Evolutionary conservation across 139 green algal species (phyloP), one percentile per base, ranked within the genome.

Genomic region (Coelastrella sp.): DNA sequence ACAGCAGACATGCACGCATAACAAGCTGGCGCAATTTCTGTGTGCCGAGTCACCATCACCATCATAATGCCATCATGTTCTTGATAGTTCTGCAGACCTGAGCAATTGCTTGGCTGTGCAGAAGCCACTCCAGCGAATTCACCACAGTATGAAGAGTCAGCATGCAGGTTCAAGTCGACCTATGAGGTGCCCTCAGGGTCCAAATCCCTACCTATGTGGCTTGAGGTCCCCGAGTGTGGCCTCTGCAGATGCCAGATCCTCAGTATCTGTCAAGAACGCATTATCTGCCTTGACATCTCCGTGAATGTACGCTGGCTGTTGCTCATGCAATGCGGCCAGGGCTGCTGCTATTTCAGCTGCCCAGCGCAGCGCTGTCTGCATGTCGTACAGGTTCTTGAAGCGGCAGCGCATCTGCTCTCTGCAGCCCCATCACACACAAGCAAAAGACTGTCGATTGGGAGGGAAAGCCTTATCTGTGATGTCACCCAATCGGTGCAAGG

Each of bases 191-290:
- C 35, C 35, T 49, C 35, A 49, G 35, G 35, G 35, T 49, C 70
- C 70, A 78, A 24, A 6, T 19, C 61, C 82, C 8, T 49, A 91
- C 87, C 87, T 88, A 60, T 91, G 88, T 14, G 88, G 80, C 88
- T 91, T 91, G 9, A 91, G 88, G 80, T 91, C 88, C 6, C 80
- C 88, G 22, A 91, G 58, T 60, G 76, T 82, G 25, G 76, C 88
- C 8, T 56, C 58, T 17, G 80, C 80, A 19, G 59, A 10, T 4
- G 78, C 25, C 14, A 91, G 20, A 17, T 74, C 6, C 4, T 19
- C 8, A 10, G 22, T 22, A 20, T 91, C 88, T 24, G 80, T 87
- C 5, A 91, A 57, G 68, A 91, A 88, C 56, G 87, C 80, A 35
- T 91, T 91, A 24, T 91, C 80, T 57, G 68, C 80, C 25, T 87